Base-by-base conservation (phyloP, 106 monocot species). In the Iris macrosiphon region DNA sequence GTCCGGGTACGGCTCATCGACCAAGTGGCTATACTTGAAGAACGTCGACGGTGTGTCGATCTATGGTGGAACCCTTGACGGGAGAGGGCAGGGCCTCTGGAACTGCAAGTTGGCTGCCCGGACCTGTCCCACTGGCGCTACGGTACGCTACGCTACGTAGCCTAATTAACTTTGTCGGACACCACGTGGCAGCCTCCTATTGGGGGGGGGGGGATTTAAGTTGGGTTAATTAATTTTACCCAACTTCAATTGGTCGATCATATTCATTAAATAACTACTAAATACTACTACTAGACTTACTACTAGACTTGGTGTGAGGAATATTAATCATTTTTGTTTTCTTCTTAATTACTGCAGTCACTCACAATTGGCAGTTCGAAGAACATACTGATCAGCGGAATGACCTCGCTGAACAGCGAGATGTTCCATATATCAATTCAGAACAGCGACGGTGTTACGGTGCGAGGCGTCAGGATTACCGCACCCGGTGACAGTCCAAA, bases 401-500 rank as follows among this genome's bases (percentile, higher is more conserved):
- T 79, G 40, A 73, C 37, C 2, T 61, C 35, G n/a, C 1, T 65
- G 13, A 55, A 74, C 69, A 79, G 74, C 60, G 31, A 74, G 43
- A 10, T 60, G 9, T 50, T 65, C 54, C 74, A 79, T 48, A 47
- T 74, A 14, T 16, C 17, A 13, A 61, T 79, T 47, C 42, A 53
- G 60, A 47, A 30, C 22, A 70, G 65, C 69, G 43, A 6, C 21
- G 32, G 25, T 11, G 69, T 74, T 14, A 68, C 51, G 4, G 33
- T 73, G 5, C 20, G 20, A 3, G 48, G 31, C 33, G 15, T 18
- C 5, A 79, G 48, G 40, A 49, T 79, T 58, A 25, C 15, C 28
- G 79, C 79, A 2, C 65, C 74, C 1, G 69, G 7, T 0, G 48
- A 60, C 33, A 79, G 79, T 40, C 79, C 74, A 25, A 79, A 79